phyloP scores from a whole-genome alignment of 441 rosid genomes.

The Melastoma candidum region DNA sequence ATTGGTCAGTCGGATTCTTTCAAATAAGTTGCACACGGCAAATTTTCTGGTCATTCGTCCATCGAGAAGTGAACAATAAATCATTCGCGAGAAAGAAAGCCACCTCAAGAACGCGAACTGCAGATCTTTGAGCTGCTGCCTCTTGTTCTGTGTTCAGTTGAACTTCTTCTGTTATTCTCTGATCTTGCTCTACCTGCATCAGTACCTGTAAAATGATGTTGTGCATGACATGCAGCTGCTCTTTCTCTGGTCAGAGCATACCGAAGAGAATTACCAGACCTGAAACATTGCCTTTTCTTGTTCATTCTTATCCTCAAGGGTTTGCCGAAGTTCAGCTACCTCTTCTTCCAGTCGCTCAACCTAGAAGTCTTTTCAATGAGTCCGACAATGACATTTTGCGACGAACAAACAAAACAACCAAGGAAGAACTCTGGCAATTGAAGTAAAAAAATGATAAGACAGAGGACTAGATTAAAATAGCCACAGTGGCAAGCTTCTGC shows the following conservation, averaged over 20 bases:
- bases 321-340: constrained; percentile 33
- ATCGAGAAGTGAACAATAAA: too few species aligned
- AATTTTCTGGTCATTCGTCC: too few species aligned
- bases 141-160: constrained; percentile 49
- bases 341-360: constrained; percentile 53
- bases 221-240: background rate
- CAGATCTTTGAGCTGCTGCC: constrained; percentile 39
- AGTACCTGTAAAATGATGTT: constrained; percentile 28
- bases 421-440: too few species aligned
- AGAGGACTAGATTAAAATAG: too few species aligned
- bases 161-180: constrained; percentile 56
- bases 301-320: constrained; percentile 51
- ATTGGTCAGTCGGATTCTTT: too few species aligned
- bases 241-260: background rate
- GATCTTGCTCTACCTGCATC: constrained; percentile 58
- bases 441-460: too few species aligned
- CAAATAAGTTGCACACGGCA: too few species aligned
- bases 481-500: too few species aligned
- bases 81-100: background rate
- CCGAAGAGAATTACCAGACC: constrained; percentile 24
- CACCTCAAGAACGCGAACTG: constrained; percentile 51
- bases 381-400: too few species aligned
- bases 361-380: constrained; percentile 20
- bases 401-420: too few species aligned
- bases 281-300: constrained; percentile 58